Percentiles rank a stretch among this genome's conserved stretches.
phyloP scores from a whole-genome alignment of 495 filamentous ascomycete genomes.

The Podospora tetraspora region DNA sequence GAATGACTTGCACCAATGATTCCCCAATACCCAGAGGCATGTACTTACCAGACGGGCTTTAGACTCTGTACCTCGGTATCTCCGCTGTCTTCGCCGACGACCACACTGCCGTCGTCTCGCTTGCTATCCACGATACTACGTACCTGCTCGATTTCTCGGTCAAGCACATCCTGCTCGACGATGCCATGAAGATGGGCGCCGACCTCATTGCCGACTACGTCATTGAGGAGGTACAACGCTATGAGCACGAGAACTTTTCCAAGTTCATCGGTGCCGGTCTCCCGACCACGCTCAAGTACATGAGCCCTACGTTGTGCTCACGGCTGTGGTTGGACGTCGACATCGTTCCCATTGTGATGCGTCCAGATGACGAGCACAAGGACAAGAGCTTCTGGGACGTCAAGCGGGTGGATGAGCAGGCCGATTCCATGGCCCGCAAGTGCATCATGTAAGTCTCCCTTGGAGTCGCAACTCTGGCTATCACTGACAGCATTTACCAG shows the following conservation, averaged over 20 bases:
- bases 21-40: neutral
- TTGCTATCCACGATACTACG: slow-evolving; percentile 71
- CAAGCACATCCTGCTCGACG: slow-evolving; percentile 43
- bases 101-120: slow-evolving; percentile 50
- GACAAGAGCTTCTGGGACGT: slow-evolving; percentile 46
- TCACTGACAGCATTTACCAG: slow-evolving; percentile 31
- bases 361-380: slow-evolving; percentile 39
- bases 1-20: neutral
- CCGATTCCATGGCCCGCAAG: slow-evolving; percentile 80
- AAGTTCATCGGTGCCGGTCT: slow-evolving; percentile 65
- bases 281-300: slow-evolving; percentile 44
- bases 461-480: neutral
- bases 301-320: slow-evolving; percentile 59
- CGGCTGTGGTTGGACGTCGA: slow-evolving; percentile 78
- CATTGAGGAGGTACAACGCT: slow-evolving; percentile 48
- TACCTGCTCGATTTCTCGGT: slow-evolving; percentile 75
- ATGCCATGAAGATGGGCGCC: slow-evolving; percentile 30
- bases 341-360: slow-evolving; percentile 62
- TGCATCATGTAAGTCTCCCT: slow-evolving; percentile 54
- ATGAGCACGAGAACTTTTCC: slow-evolving; percentile 56
- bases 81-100: slow-evolving; percentile 49
- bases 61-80: slow-evolving; percentile 63
- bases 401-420: slow-evolving; percentile 71
- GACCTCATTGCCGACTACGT: slow-evolving; percentile 52
- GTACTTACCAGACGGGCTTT: neutral